Evolutionary conservation across 2,329 filamentous ascomycete species (phyloP).

Genomic region (Penicillium nordicum): DNA sequence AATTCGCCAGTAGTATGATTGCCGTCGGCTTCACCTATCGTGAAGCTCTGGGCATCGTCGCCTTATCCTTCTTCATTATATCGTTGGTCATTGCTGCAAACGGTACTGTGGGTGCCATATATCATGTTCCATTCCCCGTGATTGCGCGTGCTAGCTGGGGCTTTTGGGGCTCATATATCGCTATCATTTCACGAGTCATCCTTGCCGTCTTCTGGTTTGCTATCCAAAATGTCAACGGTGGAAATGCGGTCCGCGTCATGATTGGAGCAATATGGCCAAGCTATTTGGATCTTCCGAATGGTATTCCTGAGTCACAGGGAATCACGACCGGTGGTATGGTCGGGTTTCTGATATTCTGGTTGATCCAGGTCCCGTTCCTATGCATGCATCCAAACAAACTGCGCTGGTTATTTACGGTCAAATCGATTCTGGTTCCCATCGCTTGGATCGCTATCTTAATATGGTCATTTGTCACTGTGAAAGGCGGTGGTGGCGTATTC

Average conservation of each 20-base stretch:
- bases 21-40: constrained; percentile 54
- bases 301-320: constrained; percentile 41
- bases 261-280: constrained; percentile 52
- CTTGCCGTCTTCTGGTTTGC: constrained; percentile 62
- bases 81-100: constrained; percentile 60
- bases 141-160: constrained; percentile 56
- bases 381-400: constrained; percentile 44
- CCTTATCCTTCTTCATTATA: constrained; percentile 52
- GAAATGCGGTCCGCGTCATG: constrained; percentile 51
- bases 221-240: constrained; percentile 64
- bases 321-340: constrained; percentile 48
- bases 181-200: constrained; percentile 53
- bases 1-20: constrained; percentile 50
- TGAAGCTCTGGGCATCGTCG: constrained; percentile 50
- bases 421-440: constrained; percentile 50
- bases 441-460: constrained; percentile 61
- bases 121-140: constrained; percentile 57
- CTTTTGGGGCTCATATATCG: constrained; percentile 56
- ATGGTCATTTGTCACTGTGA: constrained; percentile 57
- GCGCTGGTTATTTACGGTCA: constrained; percentile 38
- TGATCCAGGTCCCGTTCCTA: constrained; percentile 46
- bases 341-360: constrained; percentile 45
- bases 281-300: constrained; percentile 37
- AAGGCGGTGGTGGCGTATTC: constrained; percentile 50
- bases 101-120: constrained; percentile 52